Percentiles rank a stretch among this genome's conserved stretches.
These are phyloP conservation scores for Thozetella sp. DNA, from an alignment of 495 filamentous ascomycete genomes.

Conservation along the genomic window DNA sequence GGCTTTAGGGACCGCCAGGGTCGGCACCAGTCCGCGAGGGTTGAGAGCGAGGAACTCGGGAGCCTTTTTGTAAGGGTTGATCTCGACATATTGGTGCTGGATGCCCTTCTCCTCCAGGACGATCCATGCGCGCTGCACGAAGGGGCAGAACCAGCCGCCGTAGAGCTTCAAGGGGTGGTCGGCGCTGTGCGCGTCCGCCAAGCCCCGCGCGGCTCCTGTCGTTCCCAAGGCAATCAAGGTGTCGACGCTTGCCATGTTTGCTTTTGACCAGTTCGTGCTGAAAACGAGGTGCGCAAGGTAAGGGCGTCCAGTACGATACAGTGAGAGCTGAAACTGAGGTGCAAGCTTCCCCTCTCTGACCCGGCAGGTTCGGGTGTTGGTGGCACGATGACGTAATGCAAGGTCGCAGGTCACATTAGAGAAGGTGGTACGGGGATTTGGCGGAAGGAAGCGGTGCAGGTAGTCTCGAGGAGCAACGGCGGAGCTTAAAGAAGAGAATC, in stretches of 20 bases:
- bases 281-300: too few species aligned
- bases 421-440: too few species aligned
- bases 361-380: too few species aligned
- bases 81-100: constrained; percentile 72
- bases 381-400: too few species aligned
- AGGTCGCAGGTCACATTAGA: too few species aligned
- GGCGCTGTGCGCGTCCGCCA: constrained; percentile 30
- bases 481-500: too few species aligned
- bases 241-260: constrained; percentile 25
- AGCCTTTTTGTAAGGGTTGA: constrained; percentile 72
- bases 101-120: constrained; percentile 71
- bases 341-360: too few species aligned
- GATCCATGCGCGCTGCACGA: constrained; percentile 68
- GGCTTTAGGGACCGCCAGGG: constrained; percentile 47
- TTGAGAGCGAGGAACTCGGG: constrained; percentile 65
- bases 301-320: too few species aligned
- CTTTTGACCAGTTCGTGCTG: too few species aligned
- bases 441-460: too few species aligned
- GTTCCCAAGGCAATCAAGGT: constrained; percentile 23
- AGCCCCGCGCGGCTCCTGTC: constrained; percentile 32
- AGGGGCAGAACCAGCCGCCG: constrained; percentile 55
- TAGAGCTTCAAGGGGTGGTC: constrained; percentile 45
- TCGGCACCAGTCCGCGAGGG: constrained; percentile 71
- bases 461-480: too few species aligned
- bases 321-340: too few species aligned